These are phyloP conservation scores for Wickerhamomyces chambardii DNA, from an alignment of 805 yeast species.

Conservation along the genomic window DNA sequence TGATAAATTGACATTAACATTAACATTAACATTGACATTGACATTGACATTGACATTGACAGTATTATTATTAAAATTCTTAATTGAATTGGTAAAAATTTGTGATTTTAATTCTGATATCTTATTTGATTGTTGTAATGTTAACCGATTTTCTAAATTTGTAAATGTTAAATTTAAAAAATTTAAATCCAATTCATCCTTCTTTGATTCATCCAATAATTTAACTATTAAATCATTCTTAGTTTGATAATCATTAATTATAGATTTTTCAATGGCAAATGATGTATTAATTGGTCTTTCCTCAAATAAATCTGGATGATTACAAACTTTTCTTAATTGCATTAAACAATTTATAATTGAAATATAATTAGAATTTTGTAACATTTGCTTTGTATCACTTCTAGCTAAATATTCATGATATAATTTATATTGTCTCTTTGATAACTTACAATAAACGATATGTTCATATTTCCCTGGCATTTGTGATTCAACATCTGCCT, in stretches of 20 bases:
- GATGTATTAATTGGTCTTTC: conserved; percentile 93
- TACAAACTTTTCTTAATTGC: conserved; percentile 96
- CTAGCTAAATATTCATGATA: conserved; percentile 97
- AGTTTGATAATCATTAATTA: conserved; percentile 36
- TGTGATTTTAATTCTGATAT: no score
- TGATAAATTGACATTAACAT: no score
- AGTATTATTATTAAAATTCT: no score
- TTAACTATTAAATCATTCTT: conserved; percentile 31
- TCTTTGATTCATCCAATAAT: conserved; percentile 17
- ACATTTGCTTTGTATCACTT: conserved; percentile 89
- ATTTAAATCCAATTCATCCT: conserved; percentile 34
- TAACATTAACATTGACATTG: no score
- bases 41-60: no score
- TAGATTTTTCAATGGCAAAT: conserved; percentile 63
- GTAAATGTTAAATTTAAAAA: conserved; percentile 56
- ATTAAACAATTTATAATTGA: conserved; percentile 94
- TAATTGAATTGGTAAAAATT: no score
- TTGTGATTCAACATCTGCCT: conserved; percentile 95
- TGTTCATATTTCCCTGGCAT: conserved; percentile 99
- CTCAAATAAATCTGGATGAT: conserved; percentile 94
- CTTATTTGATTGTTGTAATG: conserved; percentile 37
- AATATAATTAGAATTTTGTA: conserved; percentile 89
- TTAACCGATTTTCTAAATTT: conserved; percentile 29
- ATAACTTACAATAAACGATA: conserved; percentile 81
- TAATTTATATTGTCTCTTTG: conserved; percentile 84